Conservation (phyloP, 2,329 filamentous ascomycete genomes). For the Calonectria montana region DNA sequence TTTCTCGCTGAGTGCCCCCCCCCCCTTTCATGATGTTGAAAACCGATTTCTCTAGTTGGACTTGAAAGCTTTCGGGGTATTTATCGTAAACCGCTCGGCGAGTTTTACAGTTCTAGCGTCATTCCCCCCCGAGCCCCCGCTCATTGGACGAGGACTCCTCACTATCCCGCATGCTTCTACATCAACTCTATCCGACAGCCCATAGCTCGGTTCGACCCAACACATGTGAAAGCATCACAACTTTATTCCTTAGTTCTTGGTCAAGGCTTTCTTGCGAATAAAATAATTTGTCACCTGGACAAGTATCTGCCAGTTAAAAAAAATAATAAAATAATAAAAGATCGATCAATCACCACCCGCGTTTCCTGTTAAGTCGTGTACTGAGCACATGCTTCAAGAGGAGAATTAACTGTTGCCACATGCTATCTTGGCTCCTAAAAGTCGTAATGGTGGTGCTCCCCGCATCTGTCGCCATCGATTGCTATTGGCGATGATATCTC, state of each 20-base stretch:
- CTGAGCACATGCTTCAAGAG: background rate
- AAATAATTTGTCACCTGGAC: background rate
- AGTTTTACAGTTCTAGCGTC: background rate
- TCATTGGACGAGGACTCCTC: background rate
- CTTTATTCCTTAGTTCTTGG: background rate
- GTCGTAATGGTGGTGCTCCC: conserved; percentile 52
- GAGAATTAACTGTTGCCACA: conserved; percentile 8
- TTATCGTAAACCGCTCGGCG: background rate
- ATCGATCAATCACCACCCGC: background rate
- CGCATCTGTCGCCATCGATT: conserved; percentile 62
- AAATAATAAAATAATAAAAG: too few species aligned
- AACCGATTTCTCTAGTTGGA: background rate
- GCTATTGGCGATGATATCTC: conserved; percentile 62
- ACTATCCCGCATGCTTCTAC: background rate
- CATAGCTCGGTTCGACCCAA: background rate
- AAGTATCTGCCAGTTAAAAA: background rate
- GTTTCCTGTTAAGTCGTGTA: background rate
- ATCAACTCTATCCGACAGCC: conserved; percentile 2
- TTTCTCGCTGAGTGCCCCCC: background rate
- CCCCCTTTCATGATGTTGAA: background rate
- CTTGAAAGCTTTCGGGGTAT: background rate
- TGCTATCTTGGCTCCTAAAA: conserved; percentile 25
- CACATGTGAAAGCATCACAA: background rate
- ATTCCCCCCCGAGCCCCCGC: background rate
- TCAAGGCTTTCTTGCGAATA: background rate